phyloP scores from a whole-genome alignment of 441 rosid species.

The Jatropha podagrica region DNA sequence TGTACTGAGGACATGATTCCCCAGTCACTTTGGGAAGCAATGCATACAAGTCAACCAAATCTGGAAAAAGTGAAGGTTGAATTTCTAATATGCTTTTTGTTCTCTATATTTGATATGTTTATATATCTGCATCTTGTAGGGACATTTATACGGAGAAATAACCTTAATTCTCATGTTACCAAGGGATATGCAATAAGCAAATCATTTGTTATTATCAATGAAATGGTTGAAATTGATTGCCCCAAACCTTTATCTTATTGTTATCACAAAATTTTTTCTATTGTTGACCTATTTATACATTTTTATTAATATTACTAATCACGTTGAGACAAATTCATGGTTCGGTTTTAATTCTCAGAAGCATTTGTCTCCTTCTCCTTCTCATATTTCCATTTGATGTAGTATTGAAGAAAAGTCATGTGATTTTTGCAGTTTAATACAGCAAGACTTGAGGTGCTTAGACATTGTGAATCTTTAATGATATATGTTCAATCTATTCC shows the following conservation, averaged over 20 bases:
- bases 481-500: background rate
- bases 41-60: slow-evolving; percentile 67
- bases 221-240: background rate
- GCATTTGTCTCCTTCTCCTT: background rate
- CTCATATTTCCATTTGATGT: background rate
- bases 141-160: background rate
- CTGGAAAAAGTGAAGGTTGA: slow-evolving; percentile 55
- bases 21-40: slow-evolving; percentile 73
- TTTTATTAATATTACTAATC: background rate
- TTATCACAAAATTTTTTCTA: background rate
- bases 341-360: background rate
- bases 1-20: slow-evolving; percentile 78
- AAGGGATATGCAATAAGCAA: background rate
- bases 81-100: background rate
- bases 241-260: background rate
- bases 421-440: background rate
- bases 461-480: too few relatives aligned
- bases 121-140: background rate
- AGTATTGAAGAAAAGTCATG: background rate
- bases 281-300: background rate
- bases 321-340: background rate
- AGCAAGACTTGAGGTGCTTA: background rate
- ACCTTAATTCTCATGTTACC: background rate
- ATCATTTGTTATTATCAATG: background rate
- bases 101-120: background rate